Evolutionary conservation across 805 yeast genomes (phyloP).

Genomic region (Schwanniomyces vanrijiae): DNA sequence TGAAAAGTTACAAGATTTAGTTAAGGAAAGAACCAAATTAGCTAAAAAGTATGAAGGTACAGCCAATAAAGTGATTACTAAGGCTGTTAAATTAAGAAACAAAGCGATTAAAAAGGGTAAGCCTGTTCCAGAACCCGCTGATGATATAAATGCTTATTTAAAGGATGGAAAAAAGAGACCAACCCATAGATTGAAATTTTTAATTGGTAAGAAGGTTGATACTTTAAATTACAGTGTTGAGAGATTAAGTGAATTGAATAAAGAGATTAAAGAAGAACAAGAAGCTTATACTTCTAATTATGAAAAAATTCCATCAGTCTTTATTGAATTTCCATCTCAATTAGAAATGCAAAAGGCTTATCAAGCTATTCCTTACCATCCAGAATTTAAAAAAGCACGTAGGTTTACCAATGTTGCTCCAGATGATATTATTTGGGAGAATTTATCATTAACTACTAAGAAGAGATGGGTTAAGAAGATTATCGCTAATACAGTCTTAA

Average conservation of each 20-base stretch:
- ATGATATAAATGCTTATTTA: constrained; percentile 62
- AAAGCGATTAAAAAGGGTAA: constrained; percentile 60
- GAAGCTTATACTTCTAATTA: constrained; percentile 44
- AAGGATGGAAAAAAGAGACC: constrained; percentile 74
- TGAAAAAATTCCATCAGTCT: constrained; percentile 64
- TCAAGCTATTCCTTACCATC: constrained; percentile 70
- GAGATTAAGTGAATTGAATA: constrained; percentile 66
- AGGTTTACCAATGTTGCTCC: constrained; percentile 69
- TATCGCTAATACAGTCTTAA: constrained; percentile 63
- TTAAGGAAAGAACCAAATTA: constrained; percentile 64
- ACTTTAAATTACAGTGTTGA: constrained; percentile 74
- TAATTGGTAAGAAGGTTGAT: constrained; percentile 81
- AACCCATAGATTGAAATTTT: constrained; percentile 67
- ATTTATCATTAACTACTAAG: constrained; percentile 57
- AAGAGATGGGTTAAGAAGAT: constrained; percentile 57
- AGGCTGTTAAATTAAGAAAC: constrained; percentile 55
- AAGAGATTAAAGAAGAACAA: constrained; percentile 62
- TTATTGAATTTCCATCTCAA: constrained; percentile 80
- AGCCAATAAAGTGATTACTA: constrained; percentile 57
- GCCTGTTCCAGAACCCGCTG: constrained; percentile 54
- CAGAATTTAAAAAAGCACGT: constrained; percentile 46
- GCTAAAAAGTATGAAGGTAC: constrained; percentile 63
- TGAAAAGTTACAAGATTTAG: constrained; percentile 52
- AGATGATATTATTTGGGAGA: constrained; percentile 82
- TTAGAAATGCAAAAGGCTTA: constrained; percentile 85